A percentile compares a stretch with the other conserved stretches of the same genome.
Conservation (phyloP, 495 filamentous ascomycete genomes). For the Mytilinidion resinicola region DNA sequence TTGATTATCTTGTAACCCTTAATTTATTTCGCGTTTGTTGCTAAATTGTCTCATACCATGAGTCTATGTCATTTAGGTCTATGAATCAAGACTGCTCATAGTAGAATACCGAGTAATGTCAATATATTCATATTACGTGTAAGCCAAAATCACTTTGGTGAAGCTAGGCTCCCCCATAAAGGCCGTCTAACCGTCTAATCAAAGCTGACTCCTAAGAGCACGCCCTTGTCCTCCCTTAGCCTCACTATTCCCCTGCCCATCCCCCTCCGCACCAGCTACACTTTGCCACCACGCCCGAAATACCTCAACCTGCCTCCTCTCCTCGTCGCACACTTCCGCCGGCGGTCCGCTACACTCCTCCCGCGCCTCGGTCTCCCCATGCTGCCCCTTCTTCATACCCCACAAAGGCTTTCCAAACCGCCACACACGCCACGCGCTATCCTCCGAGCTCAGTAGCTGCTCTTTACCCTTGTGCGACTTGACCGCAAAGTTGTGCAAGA, state of each 20-base stretch:
- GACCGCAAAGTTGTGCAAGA: slow-evolving; percentile 71
- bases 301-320: slow-evolving; percentile 49
- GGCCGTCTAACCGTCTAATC: no score
- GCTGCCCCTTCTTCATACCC: slow-evolving; percentile 25
- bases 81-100: no score
- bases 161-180: no score
- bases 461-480: slow-evolving; percentile 44
- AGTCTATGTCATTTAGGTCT: no score
- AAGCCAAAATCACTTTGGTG: no score
- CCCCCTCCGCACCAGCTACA: slow-evolving; percentile 24
- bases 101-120: no score
- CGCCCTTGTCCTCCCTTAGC: no score
- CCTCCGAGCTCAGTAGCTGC: slow-evolving; percentile 42
- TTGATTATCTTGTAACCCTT: no score
- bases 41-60: no score
- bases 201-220: no score
- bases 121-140: no score
- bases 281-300: slow-evolving; percentile 49
- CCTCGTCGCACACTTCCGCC: slow-evolving; percentile 57
- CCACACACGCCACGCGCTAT: slow-evolving; percentile 39
- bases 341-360: slow-evolving; percentile 54
- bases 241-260: background rate
- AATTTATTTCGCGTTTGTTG: no score
- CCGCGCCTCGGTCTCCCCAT: slow-evolving; percentile 37
- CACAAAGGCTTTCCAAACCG: slow-evolving; percentile 26